phyloP scores from a whole-genome alignment of 2,329 filamentous ascomycete species.

The Alternaria viburni region DNA sequence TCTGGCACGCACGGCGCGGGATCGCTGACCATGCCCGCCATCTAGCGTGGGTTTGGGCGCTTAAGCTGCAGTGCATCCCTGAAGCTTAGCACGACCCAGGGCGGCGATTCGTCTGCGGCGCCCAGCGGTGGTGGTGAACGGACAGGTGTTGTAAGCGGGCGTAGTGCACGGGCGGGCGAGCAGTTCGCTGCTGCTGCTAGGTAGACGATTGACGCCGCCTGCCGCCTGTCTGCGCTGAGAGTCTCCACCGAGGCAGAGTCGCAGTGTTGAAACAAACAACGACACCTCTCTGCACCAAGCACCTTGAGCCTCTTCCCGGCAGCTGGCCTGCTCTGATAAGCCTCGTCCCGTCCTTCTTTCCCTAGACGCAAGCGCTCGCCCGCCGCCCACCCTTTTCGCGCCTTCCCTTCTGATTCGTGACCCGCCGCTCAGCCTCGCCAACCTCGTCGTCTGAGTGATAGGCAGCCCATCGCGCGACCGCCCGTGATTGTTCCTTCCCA shows the following conservation, averaged over 20 bases:
- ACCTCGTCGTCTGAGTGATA: conserved; percentile 9
- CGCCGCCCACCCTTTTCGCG: conserved; percentile 27
- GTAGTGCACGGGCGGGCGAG: conserved; percentile 6
- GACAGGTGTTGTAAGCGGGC: conserved; percentile 17
- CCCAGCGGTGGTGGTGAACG: conserved; percentile 14
- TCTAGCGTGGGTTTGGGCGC: conserved; percentile 19
- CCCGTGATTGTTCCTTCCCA: neutral
- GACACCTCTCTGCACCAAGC: conserved; percentile 2
- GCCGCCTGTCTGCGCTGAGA: conserved; percentile 11
- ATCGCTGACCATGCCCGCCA: conserved; percentile 11
- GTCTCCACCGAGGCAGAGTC: conserved; percentile 17
- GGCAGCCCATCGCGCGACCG: conserved; percentile 3
- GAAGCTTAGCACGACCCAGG: conserved; percentile 4
- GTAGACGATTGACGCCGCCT: conserved; percentile 9
- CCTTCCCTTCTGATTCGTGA: conserved; percentile 28
- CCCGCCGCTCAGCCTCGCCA: conserved; percentile 30
- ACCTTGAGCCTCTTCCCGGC: conserved; percentile 20
- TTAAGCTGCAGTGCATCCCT: conserved; percentile 18
- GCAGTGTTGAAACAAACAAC: conserved; percentile 30
- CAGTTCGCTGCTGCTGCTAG: conserved; percentile 16
- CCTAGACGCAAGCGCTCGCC: conserved; percentile 21
- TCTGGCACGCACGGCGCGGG: conserved; percentile 17
- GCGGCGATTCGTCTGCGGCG: conserved; percentile 14
- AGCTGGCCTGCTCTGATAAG: conserved; percentile 33
- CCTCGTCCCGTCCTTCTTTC: conserved; percentile 18